A percentile compares a stretch with the other conserved stretches of the same genome.
These are phyloP conservation scores for Eucalyptus melliodora DNA, from an alignment of 345 rosid genomes.

Conservation along the genomic window DNA sequence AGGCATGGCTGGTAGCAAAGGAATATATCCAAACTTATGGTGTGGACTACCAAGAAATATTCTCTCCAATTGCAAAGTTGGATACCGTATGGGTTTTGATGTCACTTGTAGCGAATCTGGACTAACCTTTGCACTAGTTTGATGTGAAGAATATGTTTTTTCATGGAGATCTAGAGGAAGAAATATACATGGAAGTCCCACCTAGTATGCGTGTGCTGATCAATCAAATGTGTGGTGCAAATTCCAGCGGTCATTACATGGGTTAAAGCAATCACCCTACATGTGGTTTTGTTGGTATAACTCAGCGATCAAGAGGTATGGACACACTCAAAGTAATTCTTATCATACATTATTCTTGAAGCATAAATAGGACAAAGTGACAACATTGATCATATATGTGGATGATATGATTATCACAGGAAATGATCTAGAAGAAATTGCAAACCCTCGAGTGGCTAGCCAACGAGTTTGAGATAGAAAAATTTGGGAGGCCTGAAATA, in stretches of 20 bases:
- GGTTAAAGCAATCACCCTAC: neutral
- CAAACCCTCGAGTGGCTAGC: accelerated
- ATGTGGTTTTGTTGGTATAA: accelerated
- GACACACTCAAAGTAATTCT: no score
- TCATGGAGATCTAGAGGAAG: neutral
- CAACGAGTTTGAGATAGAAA: no score
- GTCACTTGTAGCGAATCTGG: neutral
- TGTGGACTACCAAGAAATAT: neutral
- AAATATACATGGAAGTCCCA: neutral
- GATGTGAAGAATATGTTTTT: neutral
- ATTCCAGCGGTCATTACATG: accelerated
- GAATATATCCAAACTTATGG: neutral
- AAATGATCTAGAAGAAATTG: no score
- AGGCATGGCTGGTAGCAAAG: neutral
- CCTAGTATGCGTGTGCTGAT: accelerated
- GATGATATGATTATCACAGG: no score
- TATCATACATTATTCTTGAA: no score
- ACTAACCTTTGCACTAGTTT: neutral
- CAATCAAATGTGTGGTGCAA: neutral
- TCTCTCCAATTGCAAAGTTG: neutral
- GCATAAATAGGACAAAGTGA: no score
- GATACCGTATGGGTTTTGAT: neutral
- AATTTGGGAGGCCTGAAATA: no score
- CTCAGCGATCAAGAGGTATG: neutral
- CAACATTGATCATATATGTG: no score